Conservation (phyloP, 306 rosid species). For the Cotoneaster glaucophyllus region DNA sequence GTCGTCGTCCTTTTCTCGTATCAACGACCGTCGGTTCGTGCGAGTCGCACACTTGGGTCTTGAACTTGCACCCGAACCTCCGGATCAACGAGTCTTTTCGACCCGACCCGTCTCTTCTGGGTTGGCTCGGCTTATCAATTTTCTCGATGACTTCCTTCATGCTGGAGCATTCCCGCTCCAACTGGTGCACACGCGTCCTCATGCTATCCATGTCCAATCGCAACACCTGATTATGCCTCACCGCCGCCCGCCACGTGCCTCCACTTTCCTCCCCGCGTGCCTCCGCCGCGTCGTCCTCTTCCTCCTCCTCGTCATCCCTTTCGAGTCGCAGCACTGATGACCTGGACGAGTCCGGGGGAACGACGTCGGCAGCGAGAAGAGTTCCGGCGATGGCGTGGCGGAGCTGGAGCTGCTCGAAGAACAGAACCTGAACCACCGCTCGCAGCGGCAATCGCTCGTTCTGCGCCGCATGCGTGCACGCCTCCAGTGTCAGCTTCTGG, state of each 20-base stretch:
- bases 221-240: conserved; percentile 93
- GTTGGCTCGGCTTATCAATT: conserved; percentile 42
- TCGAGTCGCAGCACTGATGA: conserved; percentile 36
- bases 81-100: conserved; percentile 56
- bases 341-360: conserved; percentile 29
- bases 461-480: conserved; percentile 98
- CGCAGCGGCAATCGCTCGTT: conserved; percentile 92
- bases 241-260: conserved; percentile 67
- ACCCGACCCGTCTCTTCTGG: conserved; percentile 7
- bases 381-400: conserved; percentile 91
- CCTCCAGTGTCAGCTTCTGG: conserved; percentile 85
- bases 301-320: neutral
- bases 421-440: conserved; percentile 80
- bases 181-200: conserved; percentile 97
- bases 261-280: conserved; percentile 15
- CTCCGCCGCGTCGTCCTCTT: conserved; percentile 4
- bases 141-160: conserved; percentile 76
- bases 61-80: conserved; percentile 82
- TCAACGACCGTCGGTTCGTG: conserved; percentile 67
- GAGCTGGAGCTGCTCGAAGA: conserved; percentile 96
- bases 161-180: conserved; percentile 87
- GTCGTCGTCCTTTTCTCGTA: conserved; percentile 55
- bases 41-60: conserved; percentile 93
- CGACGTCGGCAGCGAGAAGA: conserved; percentile 49
- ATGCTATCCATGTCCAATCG: conserved; percentile 97